A percentile compares a stretch with the other conserved stretches of the same genome.
Conservation (phyloP, 768 basidiomycete species). For the Tylopilus intermedius region DNA sequence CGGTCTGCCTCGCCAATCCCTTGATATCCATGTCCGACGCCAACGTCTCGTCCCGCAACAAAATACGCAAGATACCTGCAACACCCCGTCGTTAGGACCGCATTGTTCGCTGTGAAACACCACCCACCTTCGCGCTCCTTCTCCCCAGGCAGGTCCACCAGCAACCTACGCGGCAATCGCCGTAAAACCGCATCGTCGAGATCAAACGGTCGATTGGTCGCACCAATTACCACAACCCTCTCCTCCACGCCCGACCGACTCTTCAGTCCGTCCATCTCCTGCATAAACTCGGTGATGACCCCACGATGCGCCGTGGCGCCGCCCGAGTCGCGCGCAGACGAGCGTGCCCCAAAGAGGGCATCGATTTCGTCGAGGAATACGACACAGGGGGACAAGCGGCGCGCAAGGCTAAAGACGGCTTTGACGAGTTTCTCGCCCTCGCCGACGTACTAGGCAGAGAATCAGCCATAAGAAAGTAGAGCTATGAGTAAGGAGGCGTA, state of each 20-base stretch:
- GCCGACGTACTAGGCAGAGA: slow-evolving; percentile 62
- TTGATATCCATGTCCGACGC: slow-evolving; percentile 58
- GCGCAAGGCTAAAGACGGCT: slow-evolving; percentile 83
- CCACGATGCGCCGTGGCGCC: slow-evolving; percentile 81
- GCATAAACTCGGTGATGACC: slow-evolving; percentile 90
- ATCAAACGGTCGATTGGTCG: slow-evolving; percentile 89
- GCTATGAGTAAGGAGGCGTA: slow-evolving; percentile 29
- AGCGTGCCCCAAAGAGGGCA: slow-evolving; percentile 83
- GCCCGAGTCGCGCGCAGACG: slow-evolving; percentile 69
- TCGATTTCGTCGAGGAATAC: slow-evolving; percentile 95
- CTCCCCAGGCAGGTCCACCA: slow-evolving; percentile 86
- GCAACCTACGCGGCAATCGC: slow-evolving; percentile 76
- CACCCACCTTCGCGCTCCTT: slow-evolving; percentile 75
- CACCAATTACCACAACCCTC: slow-evolving; percentile 86
- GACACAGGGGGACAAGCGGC: slow-evolving; percentile 83
- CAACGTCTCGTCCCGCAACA: slow-evolving; percentile 76
- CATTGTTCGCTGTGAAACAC: neutral
- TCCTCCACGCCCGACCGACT: slow-evolving; percentile 54
- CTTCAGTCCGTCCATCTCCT: slow-evolving; percentile 93
- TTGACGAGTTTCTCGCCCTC: slow-evolving; percentile 88
- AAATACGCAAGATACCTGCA: slow-evolving; percentile 81
- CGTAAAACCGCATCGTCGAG: slow-evolving; percentile 89
- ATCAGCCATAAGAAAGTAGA: neutral
- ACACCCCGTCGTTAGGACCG: neutral
- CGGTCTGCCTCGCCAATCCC: slow-evolving; percentile 63